Conservation (phyloP, 2,329 filamentous ascomycete species). For the Zymoseptoria ardabiliae region DNA sequence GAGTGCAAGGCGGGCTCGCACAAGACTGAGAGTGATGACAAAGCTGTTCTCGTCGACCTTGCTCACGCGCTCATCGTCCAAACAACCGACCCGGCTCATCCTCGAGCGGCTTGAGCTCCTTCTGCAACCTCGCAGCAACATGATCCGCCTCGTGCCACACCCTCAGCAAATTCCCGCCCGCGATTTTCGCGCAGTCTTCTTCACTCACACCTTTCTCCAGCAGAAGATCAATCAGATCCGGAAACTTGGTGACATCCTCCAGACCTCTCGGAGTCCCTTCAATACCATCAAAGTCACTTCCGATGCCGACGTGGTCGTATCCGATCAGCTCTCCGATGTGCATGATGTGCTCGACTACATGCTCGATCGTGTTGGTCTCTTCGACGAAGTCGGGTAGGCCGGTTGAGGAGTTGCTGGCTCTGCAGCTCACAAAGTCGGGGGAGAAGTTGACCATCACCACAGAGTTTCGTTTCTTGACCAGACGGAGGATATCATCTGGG, state of each 20-base stretch:
- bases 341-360: constrained; percentile 72
- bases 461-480: constrained; percentile 65
- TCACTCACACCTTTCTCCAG: constrained; percentile 67
- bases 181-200: constrained; percentile 64
- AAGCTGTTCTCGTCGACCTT: too few species aligned
- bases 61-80: too few species aligned
- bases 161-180: constrained; percentile 71
- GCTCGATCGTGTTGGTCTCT: constrained; percentile 62
- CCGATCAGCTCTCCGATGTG: constrained; percentile 79
- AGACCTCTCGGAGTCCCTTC: constrained; percentile 59
- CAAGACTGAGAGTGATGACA: too few species aligned
- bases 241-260: constrained; percentile 79
- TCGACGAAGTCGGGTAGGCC: constrained; percentile 61
- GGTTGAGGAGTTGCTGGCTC: constrained; percentile 45
- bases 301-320: constrained; percentile 79
- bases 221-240: constrained; percentile 67
- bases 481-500: constrained; percentile 69
- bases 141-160: constrained; percentile 76
- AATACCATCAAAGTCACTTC: constrained; percentile 85
- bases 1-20: too few species aligned
- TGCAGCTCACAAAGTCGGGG: constrained; percentile 75
- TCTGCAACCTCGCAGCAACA: constrained; percentile 61
- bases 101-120: constrained; percentile 36
- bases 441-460: constrained; percentile 89
- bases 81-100: constrained; percentile 22